Conservation (phyloP, 1,139 yeast species). For the Suhomyces coccinellae region DNA sequence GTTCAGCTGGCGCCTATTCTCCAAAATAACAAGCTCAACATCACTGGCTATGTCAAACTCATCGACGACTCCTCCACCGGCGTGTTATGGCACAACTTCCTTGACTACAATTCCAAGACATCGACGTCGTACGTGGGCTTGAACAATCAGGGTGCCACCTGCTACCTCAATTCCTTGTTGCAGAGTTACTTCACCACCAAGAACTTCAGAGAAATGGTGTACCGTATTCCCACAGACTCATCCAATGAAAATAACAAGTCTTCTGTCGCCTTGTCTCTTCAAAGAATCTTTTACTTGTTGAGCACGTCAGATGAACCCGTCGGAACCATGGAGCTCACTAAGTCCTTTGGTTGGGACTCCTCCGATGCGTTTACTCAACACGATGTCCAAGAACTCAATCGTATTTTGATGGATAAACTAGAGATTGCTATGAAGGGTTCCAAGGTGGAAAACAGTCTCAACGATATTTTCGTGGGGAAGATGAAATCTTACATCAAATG, state of each 20-base stretch:
- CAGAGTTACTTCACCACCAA: constrained; percentile 90
- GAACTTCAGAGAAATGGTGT: constrained; percentile 79
- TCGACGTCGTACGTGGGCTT: constrained; percentile 91
- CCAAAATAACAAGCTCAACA: constrained; percentile 59
- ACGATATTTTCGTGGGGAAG: constrained; percentile 88
- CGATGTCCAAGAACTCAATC: constrained; percentile 94
- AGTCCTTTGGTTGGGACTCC: constrained; percentile 96
- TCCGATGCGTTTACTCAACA: constrained; percentile 97
- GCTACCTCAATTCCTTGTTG: constrained; percentile 86
- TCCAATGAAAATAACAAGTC: constrained; percentile 8
- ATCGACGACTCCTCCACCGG: constrained; percentile 88
- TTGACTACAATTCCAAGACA: constrained; percentile 82
- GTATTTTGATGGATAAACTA: constrained; percentile 91
- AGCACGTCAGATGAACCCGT: constrained; percentile 73
- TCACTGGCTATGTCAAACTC: constrained; percentile 75
- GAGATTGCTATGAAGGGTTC: constrained; percentile 94
- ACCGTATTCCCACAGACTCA: constrained; percentile 71
- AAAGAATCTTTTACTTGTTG: constrained; percentile 78
- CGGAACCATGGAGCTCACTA: constrained; percentile 82
- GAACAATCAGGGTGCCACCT: constrained; percentile 96
- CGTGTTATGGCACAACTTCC: constrained; percentile 86
- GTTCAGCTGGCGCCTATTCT: constrained; percentile 41
- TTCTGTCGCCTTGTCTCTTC: constrained; percentile 80
- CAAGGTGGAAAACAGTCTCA: constrained; percentile 73
- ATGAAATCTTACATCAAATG: constrained; percentile 95